Evolutionary conservation across 2,329 filamentous ascomycete species (phyloP).

Genomic region (Teratosphaeria nubilosa): DNA sequence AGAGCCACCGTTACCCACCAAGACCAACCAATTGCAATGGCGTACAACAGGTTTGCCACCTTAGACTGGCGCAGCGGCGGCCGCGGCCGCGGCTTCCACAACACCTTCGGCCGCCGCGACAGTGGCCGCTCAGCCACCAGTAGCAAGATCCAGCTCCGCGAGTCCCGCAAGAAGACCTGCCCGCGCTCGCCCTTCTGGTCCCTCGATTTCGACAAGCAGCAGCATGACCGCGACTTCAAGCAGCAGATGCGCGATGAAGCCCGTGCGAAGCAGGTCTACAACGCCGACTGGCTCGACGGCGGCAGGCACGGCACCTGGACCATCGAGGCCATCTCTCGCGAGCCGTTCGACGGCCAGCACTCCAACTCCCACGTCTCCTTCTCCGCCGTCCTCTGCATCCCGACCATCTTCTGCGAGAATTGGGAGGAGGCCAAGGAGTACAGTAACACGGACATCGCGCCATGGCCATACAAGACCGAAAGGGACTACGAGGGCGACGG

Average conservation of each 20-base stretch:
- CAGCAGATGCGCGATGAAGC: neutral
- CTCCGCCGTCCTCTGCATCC: slow-evolving; percentile 24
- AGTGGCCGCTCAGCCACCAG: slow-evolving; percentile 2
- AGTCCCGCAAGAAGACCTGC: slow-evolving; percentile 15
- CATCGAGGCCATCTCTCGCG: slow-evolving; percentile 2
- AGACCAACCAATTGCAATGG: neutral
- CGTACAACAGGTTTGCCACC: neutral
- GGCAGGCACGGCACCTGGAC: neutral
- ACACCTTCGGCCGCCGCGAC: slow-evolving; percentile 7
- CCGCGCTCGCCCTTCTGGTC: slow-evolving; percentile 17
- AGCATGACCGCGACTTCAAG: slow-evolving; percentile 13
- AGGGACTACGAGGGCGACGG: slow-evolving; percentile 40
- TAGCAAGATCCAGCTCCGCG: slow-evolving; percentile 11
- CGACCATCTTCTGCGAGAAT: slow-evolving; percentile 27
- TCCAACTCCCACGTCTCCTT: slow-evolving; percentile 9
- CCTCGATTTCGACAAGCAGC: slow-evolving; percentile 14
- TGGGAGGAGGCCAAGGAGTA: slow-evolving; percentile 13
- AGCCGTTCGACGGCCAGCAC: slow-evolving; percentile 7
- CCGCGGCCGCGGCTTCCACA: neutral
- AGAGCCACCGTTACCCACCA: neutral
- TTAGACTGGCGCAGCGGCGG: neutral
- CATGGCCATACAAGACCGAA: slow-evolving; percentile 33
- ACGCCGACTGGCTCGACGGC: neutral
- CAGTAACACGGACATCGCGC: slow-evolving; percentile 23
- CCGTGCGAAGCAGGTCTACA: neutral